Base-by-base conservation (phyloP, 2,329 filamentous ascomycete genomes). In the Ascochyta koolunga region DNA sequence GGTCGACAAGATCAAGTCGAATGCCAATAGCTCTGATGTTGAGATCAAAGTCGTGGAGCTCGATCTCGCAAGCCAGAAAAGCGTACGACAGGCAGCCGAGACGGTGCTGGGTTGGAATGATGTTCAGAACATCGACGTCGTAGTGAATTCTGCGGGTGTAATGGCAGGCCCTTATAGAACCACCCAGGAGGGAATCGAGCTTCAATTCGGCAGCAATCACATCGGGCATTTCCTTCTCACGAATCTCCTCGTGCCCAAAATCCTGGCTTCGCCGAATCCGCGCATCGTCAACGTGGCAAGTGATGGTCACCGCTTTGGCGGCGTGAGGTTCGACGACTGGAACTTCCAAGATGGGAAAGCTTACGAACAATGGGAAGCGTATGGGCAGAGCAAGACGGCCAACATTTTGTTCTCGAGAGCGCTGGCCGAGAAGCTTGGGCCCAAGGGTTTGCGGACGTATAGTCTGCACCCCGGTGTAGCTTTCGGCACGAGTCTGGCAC, bases 341-440 rank as follows among this genome's bases (percentile, higher is more conserved):
- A 76, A 73, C 16, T 78, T 79, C 54, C 72, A 77, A 2, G 57
- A 72, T 18, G 74, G 76, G n/a, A 74, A 75, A 37, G 61, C 66
- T 1, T 79, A 77, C 42, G 65, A 77, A 7, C 56, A 59, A 59
- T 80, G 78, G 71, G 61, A 70, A 1, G 79, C 79, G 2, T 84
- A 84, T 55, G 77, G 74, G 2, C 80, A 82, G 59, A 80, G 78
- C 61, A 84, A 84, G 67, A 80, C 80, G 25, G 80, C 80, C 2
- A 81, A 82, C 48, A 77, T 82, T 10, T 44, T 73, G 21, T 71
- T 70, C 27, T 56, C 69, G 0, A 59, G 61, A 25, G 50, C 54
- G 4, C 41, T 72, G 33, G 66, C 65, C 2, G 42, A 61, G 29
- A 68, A 67, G 42, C 47, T 73, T 9, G 67, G 62, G 0, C 0